Evolutionary conservation across 2,329 filamentous ascomycete species (phyloP), one percentile per base, ranked within the genome.

Genomic region (Berkeleyomyces basicola): DNA sequence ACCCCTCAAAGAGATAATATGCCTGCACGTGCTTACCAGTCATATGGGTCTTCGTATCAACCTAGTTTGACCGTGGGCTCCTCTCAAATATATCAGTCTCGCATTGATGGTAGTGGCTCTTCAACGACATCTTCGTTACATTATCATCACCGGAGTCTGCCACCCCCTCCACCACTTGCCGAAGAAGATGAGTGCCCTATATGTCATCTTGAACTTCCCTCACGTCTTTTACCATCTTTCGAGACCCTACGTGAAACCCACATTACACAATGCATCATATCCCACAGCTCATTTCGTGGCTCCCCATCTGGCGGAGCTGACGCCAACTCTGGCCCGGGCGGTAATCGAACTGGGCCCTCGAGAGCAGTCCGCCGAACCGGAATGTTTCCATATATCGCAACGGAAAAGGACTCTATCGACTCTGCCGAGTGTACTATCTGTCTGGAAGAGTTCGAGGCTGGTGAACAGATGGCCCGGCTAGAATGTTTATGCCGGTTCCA

Each of bases 131-230:
- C 71, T 10, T 67, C 70, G 6, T 68, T 70, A 43, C 37, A 59
- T 39, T 46, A 59, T n/a, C 68, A 71, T 16, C 74, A 71, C 46
- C 75, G 73, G 33, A 74, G 72, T 37, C 69, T 73, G 44, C 75
- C 74, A 0, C 75, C 74, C 3, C 76, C 76, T 9, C 77, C 75
- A 1, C 81, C 79, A 63, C 77, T 81, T 68, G 76, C 78, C 4
- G 88, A 91, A 70, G 87, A 90, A 69, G 87, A 91, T 69, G 85
- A 89, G 68, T 92, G 88, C 66, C 87, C 87, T 0, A 80, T 91
- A 53, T 92, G 88, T 68, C 86, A 88, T 68, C 74, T 77, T 44
- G 86, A 90, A 72, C 77, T 90, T 3, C 86, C 87, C 0, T 79
- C 82, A 1, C 75, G 76, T 16, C 71, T 70, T 3, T 74, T 84